Conservation (phyloP, 2,329 filamentous ascomycete species). For the Phyllosticta citrichinensis region DNA sequence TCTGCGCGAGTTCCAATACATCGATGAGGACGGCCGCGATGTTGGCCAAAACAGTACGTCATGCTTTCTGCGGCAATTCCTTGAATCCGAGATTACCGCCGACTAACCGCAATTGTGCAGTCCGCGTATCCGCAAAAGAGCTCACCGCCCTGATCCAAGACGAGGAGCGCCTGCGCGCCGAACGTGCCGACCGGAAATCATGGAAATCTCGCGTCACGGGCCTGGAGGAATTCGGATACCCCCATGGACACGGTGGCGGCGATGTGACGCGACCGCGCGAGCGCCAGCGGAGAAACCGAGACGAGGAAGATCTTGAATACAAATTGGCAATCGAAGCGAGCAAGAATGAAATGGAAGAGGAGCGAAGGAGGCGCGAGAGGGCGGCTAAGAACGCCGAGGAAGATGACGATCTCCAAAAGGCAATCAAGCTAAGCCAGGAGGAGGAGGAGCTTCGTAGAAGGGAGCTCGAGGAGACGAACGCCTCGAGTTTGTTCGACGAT, state of each 20-base stretch:
- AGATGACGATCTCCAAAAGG: conserved; percentile 87
- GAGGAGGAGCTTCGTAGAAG: conserved; percentile 82
- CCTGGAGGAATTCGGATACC: conserved; percentile 64
- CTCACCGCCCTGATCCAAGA: conserved; percentile 85
- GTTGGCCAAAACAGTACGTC: conserved; percentile 88
- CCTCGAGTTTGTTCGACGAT: conserved; percentile 81
- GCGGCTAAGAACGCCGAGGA: conserved; percentile 39
- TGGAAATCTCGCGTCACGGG: conserved; percentile 97
- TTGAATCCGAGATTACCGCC: neutral
- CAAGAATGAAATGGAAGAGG: conserved; percentile 90
- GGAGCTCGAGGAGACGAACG: conserved; percentile 79
- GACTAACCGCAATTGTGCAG: conserved; percentile 37
- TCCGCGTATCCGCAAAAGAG: conserved; percentile 92
- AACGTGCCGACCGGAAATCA: conserved; percentile 81
- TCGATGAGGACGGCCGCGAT: conserved; percentile 90
- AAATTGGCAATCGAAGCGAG: conserved; percentile 86
- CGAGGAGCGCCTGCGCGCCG: conserved; percentile 81
- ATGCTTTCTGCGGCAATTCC: neutral
- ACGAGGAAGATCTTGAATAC: conserved; percentile 76
- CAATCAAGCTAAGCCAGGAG: conserved; percentile 86
- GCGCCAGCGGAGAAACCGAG: conserved; percentile 28
- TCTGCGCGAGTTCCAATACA: conserved; percentile 88
- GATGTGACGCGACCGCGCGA: conserved; percentile 28
- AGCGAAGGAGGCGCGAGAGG: conserved; percentile 58
- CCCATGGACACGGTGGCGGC: conserved; percentile 26